These are phyloP conservation scores for Limtongia smithiae DNA, from an alignment of 805 yeast genomes.

Conservation along the genomic window DNA sequence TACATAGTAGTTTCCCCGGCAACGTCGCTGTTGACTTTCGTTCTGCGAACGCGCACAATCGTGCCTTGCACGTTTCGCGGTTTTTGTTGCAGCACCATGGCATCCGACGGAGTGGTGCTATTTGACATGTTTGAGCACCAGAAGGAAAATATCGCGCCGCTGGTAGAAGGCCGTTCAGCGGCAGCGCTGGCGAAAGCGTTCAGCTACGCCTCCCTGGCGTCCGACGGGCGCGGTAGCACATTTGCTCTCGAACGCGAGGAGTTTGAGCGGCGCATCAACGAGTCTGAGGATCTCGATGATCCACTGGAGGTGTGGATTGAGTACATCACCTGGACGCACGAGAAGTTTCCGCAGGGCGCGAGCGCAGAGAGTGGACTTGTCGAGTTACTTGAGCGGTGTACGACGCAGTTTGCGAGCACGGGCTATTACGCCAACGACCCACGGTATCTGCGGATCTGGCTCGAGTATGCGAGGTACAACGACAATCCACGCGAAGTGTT, in stretches of 20 bases:
- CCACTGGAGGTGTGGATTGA: conserved; percentile 75
- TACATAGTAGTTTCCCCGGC: conserved; percentile 3
- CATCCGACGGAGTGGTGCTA: conserved; percentile 31
- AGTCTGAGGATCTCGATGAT: conserved; percentile 66
- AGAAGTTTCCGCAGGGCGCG: conserved; percentile 56
- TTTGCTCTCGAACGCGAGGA: conserved; percentile 22
- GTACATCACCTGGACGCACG: conserved; percentile 69
- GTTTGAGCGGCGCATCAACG: conserved; percentile 45
- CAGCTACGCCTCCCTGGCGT: conserved; percentile 29
- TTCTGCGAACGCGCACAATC: neutral
- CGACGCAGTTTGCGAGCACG: conserved; percentile 62
- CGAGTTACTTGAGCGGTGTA: conserved; percentile 63
- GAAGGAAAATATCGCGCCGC: conserved; percentile 73
- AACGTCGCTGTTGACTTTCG: conserved; percentile 3
- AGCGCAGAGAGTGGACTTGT: conserved; percentile 63
- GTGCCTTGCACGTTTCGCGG: neutral
- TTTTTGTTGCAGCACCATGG: neutral
- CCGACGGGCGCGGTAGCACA: conserved; percentile 31
- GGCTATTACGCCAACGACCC: conserved; percentile 75
- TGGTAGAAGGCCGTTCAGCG: conserved; percentile 67
- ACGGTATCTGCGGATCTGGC: conserved; percentile 75
- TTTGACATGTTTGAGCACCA: conserved; percentile 53
- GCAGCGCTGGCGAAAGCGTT: conserved; percentile 49
- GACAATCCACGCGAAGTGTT: conserved; percentile 71
- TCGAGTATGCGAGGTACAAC: conserved; percentile 64